Evolutionary conservation across 257 asterid species (phyloP), one percentile per base, ranked within the genome.

Genomic region (Capsicum rhomboideum): DNA sequence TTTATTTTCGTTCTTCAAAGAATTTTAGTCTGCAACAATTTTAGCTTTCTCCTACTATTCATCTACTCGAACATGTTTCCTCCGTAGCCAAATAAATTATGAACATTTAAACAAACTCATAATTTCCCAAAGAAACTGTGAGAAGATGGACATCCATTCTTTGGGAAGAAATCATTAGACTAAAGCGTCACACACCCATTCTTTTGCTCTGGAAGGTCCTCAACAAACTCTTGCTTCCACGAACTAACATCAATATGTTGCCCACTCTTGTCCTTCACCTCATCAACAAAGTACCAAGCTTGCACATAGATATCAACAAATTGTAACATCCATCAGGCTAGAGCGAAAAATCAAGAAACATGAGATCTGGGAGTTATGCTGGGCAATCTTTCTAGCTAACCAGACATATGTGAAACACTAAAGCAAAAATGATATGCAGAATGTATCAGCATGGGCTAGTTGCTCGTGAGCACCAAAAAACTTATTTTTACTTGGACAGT

Each of bases 191-290:
- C 85, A 82, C 74, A 95, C 98, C 95, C 97, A 68, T 97, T 95
- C 82, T 49, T 85, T 89, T 97, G 99, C 83, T 85, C 89, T 4
- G 99, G 99, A 84, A 94, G 95, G 87, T 92, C 95, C 46, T 42
- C 72, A 28, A 95, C 97, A 84, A 86, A 88, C 86, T 93, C 98
- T 61, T 82, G 84, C 77, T 85, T 85, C 99, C 99, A 97, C n/a
- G 96, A 89, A 86, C 88, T 84, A 80, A 93, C 89, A 83, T 92
- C 84, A 83, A 97, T 91, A 83, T 86, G 90, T 66, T 84, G 85
- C 54, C 97, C 98, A 89, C 84, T 86, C 88, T 93, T 97, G 88
- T 97, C 99, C 88, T 91, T 97, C 91, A 93, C 97, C 92, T 97
- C 99, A 86, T 97, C 99, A 67, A 85, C 93, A 72, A 86, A 85